Evolutionary conservation across 2,329 filamentous ascomycete species (phyloP).

Genomic region (Neopestalotiopsis sp.): DNA sequence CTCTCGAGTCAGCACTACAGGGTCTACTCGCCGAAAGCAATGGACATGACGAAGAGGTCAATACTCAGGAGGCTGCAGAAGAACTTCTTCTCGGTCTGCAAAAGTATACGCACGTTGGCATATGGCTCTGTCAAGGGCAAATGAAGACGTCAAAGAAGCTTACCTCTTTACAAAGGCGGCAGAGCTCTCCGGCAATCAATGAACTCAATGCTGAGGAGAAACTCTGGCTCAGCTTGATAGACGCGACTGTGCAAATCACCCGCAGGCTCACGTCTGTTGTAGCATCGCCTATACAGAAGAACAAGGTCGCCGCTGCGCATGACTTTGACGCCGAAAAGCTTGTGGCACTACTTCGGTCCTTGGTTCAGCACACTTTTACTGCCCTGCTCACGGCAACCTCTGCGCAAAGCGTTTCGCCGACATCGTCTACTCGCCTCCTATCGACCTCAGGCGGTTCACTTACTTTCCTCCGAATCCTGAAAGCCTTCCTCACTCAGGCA

Average conservation of each 20-base stretch:
- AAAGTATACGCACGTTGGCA: slow-evolving; percentile 90
- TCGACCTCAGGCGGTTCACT: slow-evolving; percentile 58
- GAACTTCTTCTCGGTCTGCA: slow-evolving; percentile 80
- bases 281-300: slow-evolving; percentile 25
- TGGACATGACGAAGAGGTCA: slow-evolving; percentile 59
- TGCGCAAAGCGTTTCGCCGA: slow-evolving; percentile 41
- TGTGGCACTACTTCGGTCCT: slow-evolving; percentile 70
- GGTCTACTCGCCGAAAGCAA: slow-evolving; percentile 71
- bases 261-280: slow-evolving; percentile 66
- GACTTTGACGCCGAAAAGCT: slow-evolving; percentile 65
- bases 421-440: slow-evolving; percentile 37
- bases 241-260: slow-evolving; percentile 67
- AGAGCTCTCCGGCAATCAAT: slow-evolving; percentile 47
- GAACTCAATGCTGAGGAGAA: slow-evolving; percentile 58
- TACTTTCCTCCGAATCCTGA: slow-evolving; percentile 87
- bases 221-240: slow-evolving; percentile 67
- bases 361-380: slow-evolving; percentile 91
- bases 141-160: slow-evolving; percentile 63
- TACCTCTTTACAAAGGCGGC: slow-evolving; percentile 57
- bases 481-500: slow-evolving; percentile 85
- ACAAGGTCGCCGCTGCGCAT: slow-evolving; percentile 26
- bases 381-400: slow-evolving; percentile 82
- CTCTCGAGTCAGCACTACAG: slow-evolving; percentile 78
- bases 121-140: slow-evolving; percentile 93
- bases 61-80: slow-evolving; percentile 68